Evolutionary conservation across 345 rosid genomes (phyloP), one percentile per base, ranked within the genome.

Genomic region (Heritiera fomes): DNA sequence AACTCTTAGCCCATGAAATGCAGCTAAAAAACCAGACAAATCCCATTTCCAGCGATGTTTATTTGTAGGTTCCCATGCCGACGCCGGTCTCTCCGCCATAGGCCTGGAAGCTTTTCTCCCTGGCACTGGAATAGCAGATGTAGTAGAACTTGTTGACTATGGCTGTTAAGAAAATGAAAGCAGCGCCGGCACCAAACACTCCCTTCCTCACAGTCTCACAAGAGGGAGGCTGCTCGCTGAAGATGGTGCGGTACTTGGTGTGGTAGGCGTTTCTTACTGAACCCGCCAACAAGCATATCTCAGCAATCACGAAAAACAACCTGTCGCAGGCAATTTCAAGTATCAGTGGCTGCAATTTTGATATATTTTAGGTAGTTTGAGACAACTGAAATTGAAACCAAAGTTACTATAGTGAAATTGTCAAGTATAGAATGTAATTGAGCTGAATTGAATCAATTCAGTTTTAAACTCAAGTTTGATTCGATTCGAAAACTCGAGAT

Each of bases 171-270:
- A 96, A 89, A 78, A 89, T 77, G 41, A 92, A 96, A 53, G 98
- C 95, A 18, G 99, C 97, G 0, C 97, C 99, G 1, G 99, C 98
- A 0, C 82, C 98, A 14, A 96, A 96, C 53, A 94, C 98, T 0
- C 98, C 99, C 77, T 91, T 90, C 77, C 98, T 92, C 82, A 94
- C 73, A 0, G 94, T 94, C 67, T 90, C 88, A 80, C 99, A 96
- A 40, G 89, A 86, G 9, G 93, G 97, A 73, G 92, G 91, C 71
- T 85, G 80, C 62, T 84, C 93, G 56, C 85, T 76, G 77, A 91
- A 86, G 56, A 92, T 60, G 34, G 93, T 89, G 86, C 95, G 82
- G 87, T 92, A 92, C 82, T 87, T 94, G 79, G 97, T 90, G 87
- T 92, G 97, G 85, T 94, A 91, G 5, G 98, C 98, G 73, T 96